Base-by-base conservation (phyloP, 208 protist species). In the Acanthamoeba healyi region DNA sequence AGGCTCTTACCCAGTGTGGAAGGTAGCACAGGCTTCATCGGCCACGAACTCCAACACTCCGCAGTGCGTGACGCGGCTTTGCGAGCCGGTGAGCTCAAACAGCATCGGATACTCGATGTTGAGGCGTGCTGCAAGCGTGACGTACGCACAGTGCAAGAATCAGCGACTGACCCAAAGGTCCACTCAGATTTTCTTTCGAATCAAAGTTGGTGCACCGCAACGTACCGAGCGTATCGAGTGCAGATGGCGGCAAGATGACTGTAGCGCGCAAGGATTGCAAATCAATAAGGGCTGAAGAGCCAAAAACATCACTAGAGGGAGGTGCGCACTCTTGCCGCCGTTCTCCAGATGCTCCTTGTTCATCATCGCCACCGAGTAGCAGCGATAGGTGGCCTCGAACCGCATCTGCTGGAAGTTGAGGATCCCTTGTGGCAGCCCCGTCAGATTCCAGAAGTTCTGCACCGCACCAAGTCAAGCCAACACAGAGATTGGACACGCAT, bases 1-100 rank as follows among this genome's bases (percentile, higher is more conserved):
- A 34, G 44, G 29, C 6, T 29, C 46, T 3, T 49, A 95, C 84
- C 96, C 96, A 97, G 32, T 94, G 46, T 4, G 96, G 96, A 42
- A 97, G 32, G 46, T 96, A 95, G n/a, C 77, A 90, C 19, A 67
- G 32, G 40, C 96, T 32, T 97, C 96, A 24, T 97, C 95, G 22
- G 96, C 96, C 26, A 63, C 94, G 51, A 97, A 97, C 58, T 97
- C 96, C 17, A 96, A 42, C 38, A 97, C 95, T 87, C 96, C 96
- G 74, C 94, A 94, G 84, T 96, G 95, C 40, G 95, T 94, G 46
- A 38, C 51, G 46, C 54, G 93, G 10, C 61, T 24, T 19, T 90
- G 40, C 10, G 44, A 32, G 22, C 54, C 58, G 12, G 86, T 89
- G 15, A 96, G 49, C 84, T 95, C 74, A 77, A 96, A 96, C 32